phyloP scores from a whole-genome alignment of 257 asterid species.

The Penstemon davidsonii region DNA sequence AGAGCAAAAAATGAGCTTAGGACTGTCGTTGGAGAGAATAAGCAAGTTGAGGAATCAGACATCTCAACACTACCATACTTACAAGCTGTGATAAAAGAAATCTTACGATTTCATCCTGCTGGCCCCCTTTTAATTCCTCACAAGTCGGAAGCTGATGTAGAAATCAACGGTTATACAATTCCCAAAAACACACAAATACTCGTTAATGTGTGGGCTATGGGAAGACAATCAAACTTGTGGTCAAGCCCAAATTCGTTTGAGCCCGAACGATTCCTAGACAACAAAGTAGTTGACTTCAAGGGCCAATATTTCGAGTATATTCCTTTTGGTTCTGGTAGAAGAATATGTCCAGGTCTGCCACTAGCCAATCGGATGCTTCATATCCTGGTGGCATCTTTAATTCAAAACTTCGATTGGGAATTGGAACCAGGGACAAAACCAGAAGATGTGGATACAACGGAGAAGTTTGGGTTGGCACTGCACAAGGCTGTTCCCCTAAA shows the following conservation, averaged over 20 bases:
- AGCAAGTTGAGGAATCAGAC: slow-evolving; percentile 30
- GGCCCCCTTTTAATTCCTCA: slow-evolving; percentile 33
- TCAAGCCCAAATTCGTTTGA: slow-evolving; percentile 29
- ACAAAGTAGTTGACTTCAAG: slow-evolving; percentile 22
- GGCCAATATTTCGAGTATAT: slow-evolving; percentile 14
- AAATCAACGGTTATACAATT: slow-evolving; percentile 32
- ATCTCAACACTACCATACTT: slow-evolving; percentile 31
- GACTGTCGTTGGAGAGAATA: slow-evolving; percentile 26
- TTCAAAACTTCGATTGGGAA: no score
- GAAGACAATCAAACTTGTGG: slow-evolving; percentile 39
- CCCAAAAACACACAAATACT: slow-evolving; percentile 33
- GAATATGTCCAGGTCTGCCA: no score
- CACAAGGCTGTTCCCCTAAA: no score
- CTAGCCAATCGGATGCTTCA: no score
- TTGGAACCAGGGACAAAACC: no score
- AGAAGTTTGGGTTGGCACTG: no score
- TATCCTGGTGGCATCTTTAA: no score
- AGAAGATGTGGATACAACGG: no score
- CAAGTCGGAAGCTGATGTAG: slow-evolving; percentile 24
- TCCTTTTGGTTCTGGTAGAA: no score
- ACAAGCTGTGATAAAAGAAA: slow-evolving; percentile 37
- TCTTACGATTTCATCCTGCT: slow-evolving; percentile 30
- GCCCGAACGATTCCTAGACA: slow-evolving; percentile 38
- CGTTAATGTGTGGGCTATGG: slow-evolving; percentile 40
- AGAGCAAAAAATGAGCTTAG: slow-evolving; percentile 31